Evolutionary conservation across 2,329 filamentous ascomycete genomes (phyloP), one percentile per base, ranked within the genome.

Genomic region (Thelonectria blattea): DNA sequence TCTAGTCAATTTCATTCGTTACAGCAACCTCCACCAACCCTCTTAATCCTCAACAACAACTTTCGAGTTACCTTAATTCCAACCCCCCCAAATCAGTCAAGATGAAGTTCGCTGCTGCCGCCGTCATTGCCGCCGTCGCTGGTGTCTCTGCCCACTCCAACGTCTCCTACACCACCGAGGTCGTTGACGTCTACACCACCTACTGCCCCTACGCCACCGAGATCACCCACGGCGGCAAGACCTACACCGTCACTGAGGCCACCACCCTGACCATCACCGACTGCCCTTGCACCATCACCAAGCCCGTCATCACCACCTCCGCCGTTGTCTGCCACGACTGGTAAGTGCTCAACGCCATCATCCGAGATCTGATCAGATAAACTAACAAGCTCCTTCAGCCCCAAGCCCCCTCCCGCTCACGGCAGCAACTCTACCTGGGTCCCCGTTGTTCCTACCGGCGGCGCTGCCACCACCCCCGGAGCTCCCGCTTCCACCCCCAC

Each of bases 241-340:
- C 88, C 78, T 91, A 90, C 83, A 89, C 84, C 70, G 81, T 92
- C 78, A 87, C 87, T 66, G 80, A 83, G 79, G 85, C 88, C 74
- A 88, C 87, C 75, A 88, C 86, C 75, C 77, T 90, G 76, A 91
- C 88, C 80, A 85, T 91, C 82, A 86, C 86, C 71, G 81, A 89
- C 83, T 90, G 88, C 84, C 85, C 88, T 70, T 90, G 87, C 87
- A 91, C 85, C 73, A 73, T 87, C 78, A 83, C 81, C 79, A 84
- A 82, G 80, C 84, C 85, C 56, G 79, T 87, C 69, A 77, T 78
- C 73, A 81, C 79, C 75, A 79, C 80, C 74, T 79, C 81, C 64
- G 75, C 78, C 47, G 83, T 85, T 47, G 69, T 78, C 75, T 86
- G 84, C 84, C 71, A 78, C 74, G 79, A 77, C 77, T 85, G 83